Base-by-base conservation (phyloP, 805 yeast species). In the Cyberlindnera veronae region DNA sequence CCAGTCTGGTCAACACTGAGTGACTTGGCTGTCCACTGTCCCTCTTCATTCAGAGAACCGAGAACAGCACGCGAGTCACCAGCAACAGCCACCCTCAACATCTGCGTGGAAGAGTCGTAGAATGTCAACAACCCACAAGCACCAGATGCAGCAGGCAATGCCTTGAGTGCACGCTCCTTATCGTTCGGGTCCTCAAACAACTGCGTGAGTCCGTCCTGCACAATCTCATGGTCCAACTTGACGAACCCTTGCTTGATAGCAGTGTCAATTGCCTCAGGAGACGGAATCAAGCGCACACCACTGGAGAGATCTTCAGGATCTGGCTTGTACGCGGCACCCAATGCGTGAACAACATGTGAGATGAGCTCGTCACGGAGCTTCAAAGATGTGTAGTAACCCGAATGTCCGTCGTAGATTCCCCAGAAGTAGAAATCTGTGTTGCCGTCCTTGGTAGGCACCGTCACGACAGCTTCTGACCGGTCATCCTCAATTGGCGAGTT, bases 361-460 rank as follows among this genome's bases (percentile, higher is more conserved):
- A 93, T 79, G 49, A 93, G 69, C 49, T 79, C 79, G 49, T 88
- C 93, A 45, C 95, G 73, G 45, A 93, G 72, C 59, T 81, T 86
- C n/a, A 85, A 76, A 41, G 91, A 79, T 2, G 99, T 93, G 49
- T 86, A 85, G 80, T 95, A 89, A 17, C 99, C 99, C 3, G 95
- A 89, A 63, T 93, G 99, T 11, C 99, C 99, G 62, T 93, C 99
- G 59, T 83, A 91, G 0, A 93, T 78, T 5, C 98, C 96, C 77
- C 95, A 93, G 58, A 93, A 88, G 75, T 85, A 84, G 84, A 96
- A 83, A 61, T 91, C 96, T n/a, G 67, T 62, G 17, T 54, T 50
- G 53, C 66, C 53, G 61, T 72, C 69, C 15, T 40, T 27, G 49
- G 73, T 58, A 6, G 89, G 86, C 1, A 81, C 81, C 40, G 83